Evolutionary conservation across 148 eudicot species (phyloP), one percentile per base, ranked within the genome.

Genomic region (Rhododendron williamsianum): DNA sequence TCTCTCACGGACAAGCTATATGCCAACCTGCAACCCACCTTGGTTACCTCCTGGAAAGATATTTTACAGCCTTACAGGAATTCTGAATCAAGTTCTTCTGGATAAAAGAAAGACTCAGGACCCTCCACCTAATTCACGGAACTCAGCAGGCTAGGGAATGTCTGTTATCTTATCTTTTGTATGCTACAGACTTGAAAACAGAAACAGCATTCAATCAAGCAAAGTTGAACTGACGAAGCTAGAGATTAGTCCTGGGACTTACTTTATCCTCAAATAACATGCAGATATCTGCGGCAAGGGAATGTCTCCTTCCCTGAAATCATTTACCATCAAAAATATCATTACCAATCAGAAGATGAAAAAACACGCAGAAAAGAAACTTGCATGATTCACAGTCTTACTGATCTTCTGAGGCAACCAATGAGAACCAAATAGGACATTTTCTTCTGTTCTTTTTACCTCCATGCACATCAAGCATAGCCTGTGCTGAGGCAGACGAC

Each of bases 401-500:
- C 98, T 86, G 91, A 43, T 94, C 91, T 71, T 90, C 91, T 36
- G 92, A 87, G 85, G 98, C 93, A 85, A 93, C 94, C 77, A 96
- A 86, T 46, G 98, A 93, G 90, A 94, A 92, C 98, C 98, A 96
- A 89, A 96, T 88, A 19, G 98, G 98, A 86, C 85, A 86, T 56
- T 89, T 87, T 87, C 87, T 91, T 91, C 91, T 87, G 46, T 86
- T 85, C 38, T 80, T 88, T 74, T 84, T 87, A 63, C 45, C 45
- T 41, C 88, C 83, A 10, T 48, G 51, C 30, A 87, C 87, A 84
- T 87, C 93, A 30, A 91, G 87, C 78, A 91, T 79, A 78, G 45
- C 45, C 45, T 41, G 45, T 41, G 45, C 45, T 41, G 45, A 41
- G 45, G 45, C 45, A 41, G 76, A 30, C 35, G 88, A 56, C 81